Evolutionary conservation across 1,139 yeast species (phyloP).

Genomic region (Suhomyces coccinellae): DNA sequence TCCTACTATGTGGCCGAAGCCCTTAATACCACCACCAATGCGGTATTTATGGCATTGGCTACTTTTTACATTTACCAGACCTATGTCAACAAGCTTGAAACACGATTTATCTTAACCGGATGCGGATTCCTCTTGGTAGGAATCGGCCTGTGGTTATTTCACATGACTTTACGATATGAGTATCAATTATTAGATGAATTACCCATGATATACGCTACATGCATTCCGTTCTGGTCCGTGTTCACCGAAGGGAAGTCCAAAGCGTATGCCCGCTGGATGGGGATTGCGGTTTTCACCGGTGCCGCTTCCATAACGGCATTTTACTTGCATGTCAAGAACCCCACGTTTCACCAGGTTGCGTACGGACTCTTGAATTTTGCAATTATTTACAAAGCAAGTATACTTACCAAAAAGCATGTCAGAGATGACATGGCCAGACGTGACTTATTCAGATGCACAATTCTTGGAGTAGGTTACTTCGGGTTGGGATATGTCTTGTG

Average conservation of each 20-base stretch:
- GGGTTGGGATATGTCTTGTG: constrained; percentile 75
- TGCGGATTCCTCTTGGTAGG: constrained; percentile 88
- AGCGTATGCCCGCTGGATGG: constrained; percentile 47
- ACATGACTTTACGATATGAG: constrained; percentile 88
- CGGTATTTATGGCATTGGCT: constrained; percentile 68
- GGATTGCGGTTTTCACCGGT: constrained; percentile 52
- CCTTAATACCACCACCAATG: constrained; percentile 76
- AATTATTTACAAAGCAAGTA: constrained; percentile 58
- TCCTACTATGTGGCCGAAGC: constrained; percentile 87
- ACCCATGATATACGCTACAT: constrained; percentile 97
- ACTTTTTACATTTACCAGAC: constrained; percentile 65
- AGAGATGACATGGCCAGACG: constrained; percentile 45
- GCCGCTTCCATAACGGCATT: constrained; percentile 58
- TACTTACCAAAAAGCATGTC: constrained; percentile 53
- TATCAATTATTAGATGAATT: constrained; percentile 91
- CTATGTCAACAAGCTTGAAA: constrained; percentile 58
- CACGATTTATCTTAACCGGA: constrained; percentile 68
- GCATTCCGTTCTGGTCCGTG: constrained; percentile 90
- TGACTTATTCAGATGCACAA: constrained; percentile 55
- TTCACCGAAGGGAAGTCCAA: constrained; percentile 61
- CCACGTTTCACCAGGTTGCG: constrained; percentile 83
- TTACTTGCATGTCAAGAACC: constrained; percentile 73
- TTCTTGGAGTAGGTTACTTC: constrained; percentile 64
- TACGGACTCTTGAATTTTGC: constrained; percentile 65
- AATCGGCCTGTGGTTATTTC: constrained; percentile 91